phyloP scores from a whole-genome alignment of 2,329 filamentous ascomycete genomes.

The Acephala macrosclerotiorum region DNA sequence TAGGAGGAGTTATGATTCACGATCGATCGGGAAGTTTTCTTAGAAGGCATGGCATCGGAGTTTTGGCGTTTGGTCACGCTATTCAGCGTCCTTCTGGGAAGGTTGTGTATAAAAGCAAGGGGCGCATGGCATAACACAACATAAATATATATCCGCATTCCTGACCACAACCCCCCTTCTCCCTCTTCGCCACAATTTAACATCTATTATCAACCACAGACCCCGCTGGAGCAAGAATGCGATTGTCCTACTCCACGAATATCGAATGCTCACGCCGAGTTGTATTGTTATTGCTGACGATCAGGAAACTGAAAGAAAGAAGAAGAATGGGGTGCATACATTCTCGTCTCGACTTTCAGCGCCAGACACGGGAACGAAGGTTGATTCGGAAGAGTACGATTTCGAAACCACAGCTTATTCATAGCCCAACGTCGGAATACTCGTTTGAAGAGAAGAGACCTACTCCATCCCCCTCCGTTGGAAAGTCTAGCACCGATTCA shows the following conservation, averaged over 20 bases:
- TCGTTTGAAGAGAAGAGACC: background rate
- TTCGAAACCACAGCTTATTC: background rate
- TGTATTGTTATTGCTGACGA: background rate
- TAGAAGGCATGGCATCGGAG: background rate
- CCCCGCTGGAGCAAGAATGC: background rate
- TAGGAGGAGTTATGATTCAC: background rate
- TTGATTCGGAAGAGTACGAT: background rate
- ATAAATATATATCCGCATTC: conserved; percentile 7
- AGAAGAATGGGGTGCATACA: conserved; percentile 4
- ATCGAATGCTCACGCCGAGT: background rate
- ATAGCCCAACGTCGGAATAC: background rate
- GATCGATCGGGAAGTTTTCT: background rate
- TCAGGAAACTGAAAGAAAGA: background rate
- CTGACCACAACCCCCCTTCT: background rate
- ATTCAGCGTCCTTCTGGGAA: background rate
- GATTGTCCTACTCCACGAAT: background rate
- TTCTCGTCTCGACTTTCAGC: background rate
- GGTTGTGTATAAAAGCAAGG: background rate
- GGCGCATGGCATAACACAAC: background rate
- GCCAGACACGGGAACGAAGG: background rate
- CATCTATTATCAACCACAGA: background rate
- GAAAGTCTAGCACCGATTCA: background rate
- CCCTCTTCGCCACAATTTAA: background rate
- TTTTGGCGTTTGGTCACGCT: background rate
- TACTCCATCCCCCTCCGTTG: background rate